Evolutionary conservation across 2,329 filamentous ascomycete genomes (phyloP).

Genomic region (Arthroderma uncinatum): DNA sequence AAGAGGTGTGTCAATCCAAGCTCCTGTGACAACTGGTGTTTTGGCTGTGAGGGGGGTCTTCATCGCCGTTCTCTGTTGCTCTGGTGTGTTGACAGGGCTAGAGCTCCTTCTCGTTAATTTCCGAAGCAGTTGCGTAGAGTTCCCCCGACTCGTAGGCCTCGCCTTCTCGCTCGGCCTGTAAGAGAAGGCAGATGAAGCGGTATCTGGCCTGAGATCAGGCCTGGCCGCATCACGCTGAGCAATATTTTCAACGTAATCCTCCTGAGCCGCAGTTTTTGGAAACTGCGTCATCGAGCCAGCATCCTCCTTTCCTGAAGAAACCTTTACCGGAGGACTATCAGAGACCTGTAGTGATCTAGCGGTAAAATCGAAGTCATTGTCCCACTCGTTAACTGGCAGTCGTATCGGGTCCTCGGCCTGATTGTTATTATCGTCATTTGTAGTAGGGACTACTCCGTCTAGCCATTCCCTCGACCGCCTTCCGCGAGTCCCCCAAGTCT

Average conservation of each 20-base stretch:
- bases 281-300: not conserved
- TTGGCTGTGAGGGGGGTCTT: conserved; percentile 29
- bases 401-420: not conserved
- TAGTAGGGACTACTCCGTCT: conserved; percentile 21
- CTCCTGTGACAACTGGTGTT: conserved; percentile 36
- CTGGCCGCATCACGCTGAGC: conserved; percentile 2
- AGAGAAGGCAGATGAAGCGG: conserved; percentile 30
- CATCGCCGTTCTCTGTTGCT: conserved; percentile 23
- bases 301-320: not conserved
- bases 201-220: conserved; percentile 28
- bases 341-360: conserved; percentile 23
- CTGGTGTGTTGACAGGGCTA: conserved; percentile 25
- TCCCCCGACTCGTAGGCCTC: conserved; percentile 21
- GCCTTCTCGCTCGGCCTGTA: conserved; percentile 23
- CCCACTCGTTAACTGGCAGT: conserved; percentile 15
- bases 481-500: conserved; percentile 28
- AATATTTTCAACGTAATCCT: not conserved
- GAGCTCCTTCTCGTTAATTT: conserved; percentile 32
- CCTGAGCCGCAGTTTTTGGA: not conserved
- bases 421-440: not conserved
- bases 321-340: conserved; percentile 19
- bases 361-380: conserved; percentile 22
- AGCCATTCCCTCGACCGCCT: conserved; percentile 27
- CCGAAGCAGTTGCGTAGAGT: conserved; percentile 33
- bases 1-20: conserved; percentile 39